Percentiles rank a stretch among this genome's conserved stretches.
Conservation (phyloP, 176 grass and related monocot genomes). For the Pontederia paniculata region DNA sequence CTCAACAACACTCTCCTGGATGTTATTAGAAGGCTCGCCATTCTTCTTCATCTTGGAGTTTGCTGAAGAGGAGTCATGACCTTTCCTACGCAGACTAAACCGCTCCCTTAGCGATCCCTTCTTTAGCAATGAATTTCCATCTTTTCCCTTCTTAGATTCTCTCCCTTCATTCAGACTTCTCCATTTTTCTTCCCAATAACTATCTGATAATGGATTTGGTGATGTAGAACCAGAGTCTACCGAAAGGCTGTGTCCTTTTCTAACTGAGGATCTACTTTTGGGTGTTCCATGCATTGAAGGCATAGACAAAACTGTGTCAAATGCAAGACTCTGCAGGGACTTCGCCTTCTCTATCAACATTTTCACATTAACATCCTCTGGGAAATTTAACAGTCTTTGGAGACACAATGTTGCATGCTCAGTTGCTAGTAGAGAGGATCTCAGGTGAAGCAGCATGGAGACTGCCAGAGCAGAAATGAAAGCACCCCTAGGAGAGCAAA, state of each 20-base stretch:
- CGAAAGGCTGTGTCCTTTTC: constrained; percentile 4
- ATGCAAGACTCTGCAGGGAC: constrained; percentile 57
- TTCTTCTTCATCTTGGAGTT: constrained; percentile 22
- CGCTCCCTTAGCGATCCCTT: constrained; percentile 40
- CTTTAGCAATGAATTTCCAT: constrained; percentile 20
- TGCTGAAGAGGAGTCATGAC: constrained; percentile 11
- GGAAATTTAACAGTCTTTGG: constrained; percentile 76
- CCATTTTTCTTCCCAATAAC: constrained; percentile 96
- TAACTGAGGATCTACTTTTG: constrained; percentile 6
- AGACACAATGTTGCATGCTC: constrained; percentile 83
- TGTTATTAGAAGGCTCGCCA: constrained; percentile 18
- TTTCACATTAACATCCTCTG: constrained; percentile 52
- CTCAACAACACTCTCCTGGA: constrained; percentile 14
- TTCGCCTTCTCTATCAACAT: constrained; percentile 84
- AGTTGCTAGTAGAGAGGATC: constrained; percentile 74
- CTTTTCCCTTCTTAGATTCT: constrained; percentile 14
- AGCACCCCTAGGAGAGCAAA: constrained; percentile 76
- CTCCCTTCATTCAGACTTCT: constrained; percentile 51
- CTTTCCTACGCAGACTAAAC: constrained; percentile 7
- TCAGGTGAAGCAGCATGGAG: constrained; percentile 89
- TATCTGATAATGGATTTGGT: constrained; percentile 23
- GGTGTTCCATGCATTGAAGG: constrained; percentile 32
- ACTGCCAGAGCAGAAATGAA: constrained; percentile 79
- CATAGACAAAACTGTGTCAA: constrained; percentile 59
- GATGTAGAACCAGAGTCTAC: constrained; percentile 5